Conservation (phyloP, 2,329 filamentous ascomycete genomes). For the Juglanconis sp. region DNA sequence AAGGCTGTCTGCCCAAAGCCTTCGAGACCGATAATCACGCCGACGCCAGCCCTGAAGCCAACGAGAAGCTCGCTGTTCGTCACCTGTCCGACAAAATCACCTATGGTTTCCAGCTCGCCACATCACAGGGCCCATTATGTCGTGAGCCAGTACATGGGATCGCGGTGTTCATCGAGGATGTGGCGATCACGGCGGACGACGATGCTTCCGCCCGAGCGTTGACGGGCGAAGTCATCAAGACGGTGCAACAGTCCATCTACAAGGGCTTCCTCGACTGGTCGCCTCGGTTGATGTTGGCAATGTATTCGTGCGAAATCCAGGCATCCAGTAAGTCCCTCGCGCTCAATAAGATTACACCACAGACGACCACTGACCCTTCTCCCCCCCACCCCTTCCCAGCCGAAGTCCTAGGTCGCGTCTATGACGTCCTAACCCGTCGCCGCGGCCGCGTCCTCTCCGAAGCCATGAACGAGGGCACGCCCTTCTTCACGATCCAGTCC, state of each 20-base stretch:
- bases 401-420: slow-evolving; percentile 91
- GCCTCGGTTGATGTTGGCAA: slow-evolving; percentile 88
- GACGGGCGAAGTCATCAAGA: slow-evolving; percentile 90
- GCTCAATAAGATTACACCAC: neutral
- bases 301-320: slow-evolving; percentile 98
- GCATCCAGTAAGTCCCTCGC: slow-evolving; percentile 67
- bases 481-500: slow-evolving; percentile 91
- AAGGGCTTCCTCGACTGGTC: slow-evolving; percentile 93
- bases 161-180: slow-evolving; percentile 83
- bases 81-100: slow-evolving; percentile 87
- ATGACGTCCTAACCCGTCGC: slow-evolving; percentile 94
- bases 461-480: slow-evolving; percentile 88
- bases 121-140: slow-evolving; percentile 83
- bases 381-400: slow-evolving; percentile 41
- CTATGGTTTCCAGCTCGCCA: slow-evolving; percentile 92
- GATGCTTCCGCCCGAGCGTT: slow-evolving; percentile 60
- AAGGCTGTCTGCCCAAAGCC: slow-evolving; percentile 69
- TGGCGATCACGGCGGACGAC: slow-evolving; percentile 57
- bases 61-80: slow-evolving; percentile 53
- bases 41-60: slow-evolving; percentile 35
- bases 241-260: slow-evolving; percentile 78
- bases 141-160: slow-evolving; percentile 91
- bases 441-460: slow-evolving; percentile 87
- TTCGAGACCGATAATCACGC: slow-evolving; percentile 42
- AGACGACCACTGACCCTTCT: slow-evolving; percentile 11